Percentiles rank a stretch among this genome's conserved stretches.
These are phyloP conservation scores for Oryza australiensis DNA, from an alignment of 176 grass and related monocot genomes.

Conservation along the genomic window DNA sequence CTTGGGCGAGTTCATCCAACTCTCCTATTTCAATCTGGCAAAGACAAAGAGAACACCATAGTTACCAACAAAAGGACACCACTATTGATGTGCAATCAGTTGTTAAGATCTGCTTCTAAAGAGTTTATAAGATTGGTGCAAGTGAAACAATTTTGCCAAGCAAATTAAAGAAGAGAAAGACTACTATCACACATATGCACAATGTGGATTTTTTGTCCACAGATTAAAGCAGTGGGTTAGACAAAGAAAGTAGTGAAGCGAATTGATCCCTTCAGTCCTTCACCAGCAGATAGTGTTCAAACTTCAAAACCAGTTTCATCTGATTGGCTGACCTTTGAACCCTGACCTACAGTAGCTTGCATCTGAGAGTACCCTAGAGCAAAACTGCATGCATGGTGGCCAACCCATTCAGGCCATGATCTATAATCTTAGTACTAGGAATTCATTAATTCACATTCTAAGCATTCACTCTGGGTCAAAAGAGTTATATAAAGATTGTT, in stretches of 20 bases:
- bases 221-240: conserved; percentile 25
- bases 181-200: conserved; percentile 25
- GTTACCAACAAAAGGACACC: conserved; percentile 14
- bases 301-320: not conserved
- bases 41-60: conserved; percentile 31
- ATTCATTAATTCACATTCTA: conserved; percentile 21
- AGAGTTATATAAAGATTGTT: not conserved
- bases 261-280: not conserved
- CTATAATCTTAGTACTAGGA: not conserved
- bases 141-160: not conserved
- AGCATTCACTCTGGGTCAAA: not conserved
- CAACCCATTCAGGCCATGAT: not conserved
- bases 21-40: conserved; percentile 92
- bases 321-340: not conserved
- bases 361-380: not conserved
- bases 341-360: not conserved
- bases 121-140: conserved; percentile 10
- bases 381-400: not conserved
- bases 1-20: conserved; percentile 86
- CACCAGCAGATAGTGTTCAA: not conserved
- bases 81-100: not conserved
- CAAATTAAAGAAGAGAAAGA: conserved; percentile 19
- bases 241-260: not conserved
- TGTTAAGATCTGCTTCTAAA: conserved; percentile 18
- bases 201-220: not conserved